A percentile compares a stretch with the other conserved stretches of the same genome.
These are phyloP conservation scores for Bryoerythrophyllum caledonicum DNA, from an alignment of 225 moss, liverwort and hornwort genomes.

Conservation along the genomic window DNA sequence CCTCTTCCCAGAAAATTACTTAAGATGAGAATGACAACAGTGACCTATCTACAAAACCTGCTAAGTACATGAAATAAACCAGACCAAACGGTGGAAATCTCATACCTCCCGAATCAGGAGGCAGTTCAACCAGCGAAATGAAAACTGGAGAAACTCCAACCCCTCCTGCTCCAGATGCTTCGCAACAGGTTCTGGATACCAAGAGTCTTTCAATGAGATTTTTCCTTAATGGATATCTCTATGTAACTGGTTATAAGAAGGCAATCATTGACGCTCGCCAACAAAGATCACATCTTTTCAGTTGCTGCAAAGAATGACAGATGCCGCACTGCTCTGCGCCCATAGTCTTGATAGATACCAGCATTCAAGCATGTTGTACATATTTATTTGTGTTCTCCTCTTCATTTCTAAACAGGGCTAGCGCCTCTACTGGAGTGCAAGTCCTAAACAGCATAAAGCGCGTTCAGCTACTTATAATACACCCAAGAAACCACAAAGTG, in stretches of 20 bases:
- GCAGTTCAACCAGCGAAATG: conserved; percentile 99
- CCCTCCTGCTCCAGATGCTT: conserved; percentile 95
- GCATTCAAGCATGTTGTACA: not conserved
- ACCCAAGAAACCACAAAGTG: not conserved
- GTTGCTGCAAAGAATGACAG: not conserved
- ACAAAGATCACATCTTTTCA: conserved; percentile 3
- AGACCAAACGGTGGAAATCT: conserved; percentile 13
- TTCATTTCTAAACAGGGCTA: not conserved
- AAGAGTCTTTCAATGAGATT: conserved; percentile 23
- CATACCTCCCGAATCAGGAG: conserved; percentile 95
- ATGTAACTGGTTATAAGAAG: not conserved
- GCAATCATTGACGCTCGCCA: not conserved
- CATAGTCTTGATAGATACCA: not conserved
- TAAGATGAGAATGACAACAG: not conserved
- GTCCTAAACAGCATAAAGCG: not conserved
- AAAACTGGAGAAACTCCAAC: conserved; percentile 94
- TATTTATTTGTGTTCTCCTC: not conserved
- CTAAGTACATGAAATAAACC: not conserved
- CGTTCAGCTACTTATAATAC: not conserved
- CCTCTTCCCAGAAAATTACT: not conserved
- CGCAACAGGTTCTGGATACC: conserved; percentile 81
- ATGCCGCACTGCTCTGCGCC: not conserved
- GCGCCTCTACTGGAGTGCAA: not conserved
- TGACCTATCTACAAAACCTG: not conserved
- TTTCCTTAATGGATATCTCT: not conserved